A percentile compares a stretch with the other conserved stretches of the same genome.
These are phyloP conservation scores for Saxophila tyrrhenica DNA, from an alignment of 495 filamentous ascomycete species.

Conservation along the genomic window DNA sequence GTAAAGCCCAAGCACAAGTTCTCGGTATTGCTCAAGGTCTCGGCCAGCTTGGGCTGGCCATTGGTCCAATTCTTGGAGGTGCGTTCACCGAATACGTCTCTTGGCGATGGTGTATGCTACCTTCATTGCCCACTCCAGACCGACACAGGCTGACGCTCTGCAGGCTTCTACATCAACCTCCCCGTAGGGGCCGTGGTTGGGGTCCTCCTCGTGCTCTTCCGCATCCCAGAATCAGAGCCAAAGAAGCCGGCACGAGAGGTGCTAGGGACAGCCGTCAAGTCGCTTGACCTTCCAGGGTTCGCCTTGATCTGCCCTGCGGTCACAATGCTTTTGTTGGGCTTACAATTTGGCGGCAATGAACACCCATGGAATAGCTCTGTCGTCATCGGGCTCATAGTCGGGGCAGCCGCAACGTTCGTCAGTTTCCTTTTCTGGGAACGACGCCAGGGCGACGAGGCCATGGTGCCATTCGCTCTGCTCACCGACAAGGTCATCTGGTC, in stretches of 20 bases:
- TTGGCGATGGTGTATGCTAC: conserved; percentile 28
- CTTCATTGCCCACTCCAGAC: neutral
- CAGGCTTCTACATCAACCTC: conserved; percentile 21
- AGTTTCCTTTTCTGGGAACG: conserved; percentile 16
- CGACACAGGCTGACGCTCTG: neutral
- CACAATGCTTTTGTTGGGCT: conserved; percentile 38
- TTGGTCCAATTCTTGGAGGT: conserved; percentile 27
- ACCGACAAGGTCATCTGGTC: conserved; percentile 9
- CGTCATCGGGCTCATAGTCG: conserved; percentile 16
- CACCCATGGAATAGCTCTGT: conserved; percentile 37
- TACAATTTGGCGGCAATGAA: conserved; percentile 43
- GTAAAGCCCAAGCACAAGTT: conserved; percentile 1
- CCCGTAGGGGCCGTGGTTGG: conserved; percentile 14
- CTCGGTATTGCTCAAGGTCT: conserved; percentile 21
- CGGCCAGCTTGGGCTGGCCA: conserved; percentile 26
- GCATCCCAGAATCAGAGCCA: conserved; percentile 15
- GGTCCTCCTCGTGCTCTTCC: conserved; percentile 6
- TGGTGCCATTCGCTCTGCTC: conserved; percentile 13
- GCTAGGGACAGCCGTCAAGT: conserved; percentile 2
- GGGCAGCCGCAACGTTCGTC: conserved; percentile 8
- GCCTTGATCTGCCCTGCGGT: conserved; percentile 34
- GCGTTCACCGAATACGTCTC: conserved; percentile 25
- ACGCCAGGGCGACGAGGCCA: conserved; percentile 15
- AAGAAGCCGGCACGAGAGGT: conserved; percentile 7
- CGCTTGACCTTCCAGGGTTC: conserved; percentile 41